Evolutionary conservation across 805 yeast species (phyloP).

Genomic region (Candida loeiensis): DNA sequence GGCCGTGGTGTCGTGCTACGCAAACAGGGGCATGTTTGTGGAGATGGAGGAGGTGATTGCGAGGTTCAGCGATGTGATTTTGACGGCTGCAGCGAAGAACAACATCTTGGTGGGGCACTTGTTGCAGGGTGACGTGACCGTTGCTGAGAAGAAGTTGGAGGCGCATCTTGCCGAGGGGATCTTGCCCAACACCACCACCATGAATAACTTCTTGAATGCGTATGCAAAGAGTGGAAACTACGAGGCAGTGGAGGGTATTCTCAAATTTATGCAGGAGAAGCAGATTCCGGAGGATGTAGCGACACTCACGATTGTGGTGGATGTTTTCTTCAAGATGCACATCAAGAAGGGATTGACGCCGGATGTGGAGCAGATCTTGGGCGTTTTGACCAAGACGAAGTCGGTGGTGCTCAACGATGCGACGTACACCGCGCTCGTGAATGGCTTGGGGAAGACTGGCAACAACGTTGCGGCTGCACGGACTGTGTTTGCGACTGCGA

Average conservation of each 20-base stretch:
- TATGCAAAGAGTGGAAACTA: conserved; percentile 40
- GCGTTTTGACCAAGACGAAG: conserved; percentile 33
- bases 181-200: conserved; percentile 45
- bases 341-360: conserved; percentile 43
- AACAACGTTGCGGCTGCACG: conserved; percentile 51
- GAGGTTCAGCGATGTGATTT: conserved; percentile 21
- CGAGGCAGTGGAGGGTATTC: conserved; percentile 48
- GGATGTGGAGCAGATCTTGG: conserved; percentile 37
- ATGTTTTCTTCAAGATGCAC: conserved; percentile 47
- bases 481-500: conserved; percentile 41
- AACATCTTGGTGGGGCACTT: conserved; percentile 45
- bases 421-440: conserved; percentile 51
- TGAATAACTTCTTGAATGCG: conserved; percentile 48
- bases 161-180: conserved; percentile 35
- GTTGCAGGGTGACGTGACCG: conserved; percentile 34
- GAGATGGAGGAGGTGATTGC: conserved; percentile 42
- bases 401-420: conserved; percentile 37
- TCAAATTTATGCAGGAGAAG: conserved; percentile 38
- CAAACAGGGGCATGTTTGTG: conserved; percentile 33
- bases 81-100: conserved; percentile 41
- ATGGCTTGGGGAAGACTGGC: conserved; percentile 49
- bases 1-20: conserved; percentile 45
- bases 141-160: conserved; percentile 43
- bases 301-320: conserved; percentile 59
- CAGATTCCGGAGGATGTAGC: conserved; percentile 54